These are phyloP conservation scores for Gloeopeniophorella convolvens DNA, from an alignment of 768 basidiomycete genomes.

Conservation along the genomic window DNA sequence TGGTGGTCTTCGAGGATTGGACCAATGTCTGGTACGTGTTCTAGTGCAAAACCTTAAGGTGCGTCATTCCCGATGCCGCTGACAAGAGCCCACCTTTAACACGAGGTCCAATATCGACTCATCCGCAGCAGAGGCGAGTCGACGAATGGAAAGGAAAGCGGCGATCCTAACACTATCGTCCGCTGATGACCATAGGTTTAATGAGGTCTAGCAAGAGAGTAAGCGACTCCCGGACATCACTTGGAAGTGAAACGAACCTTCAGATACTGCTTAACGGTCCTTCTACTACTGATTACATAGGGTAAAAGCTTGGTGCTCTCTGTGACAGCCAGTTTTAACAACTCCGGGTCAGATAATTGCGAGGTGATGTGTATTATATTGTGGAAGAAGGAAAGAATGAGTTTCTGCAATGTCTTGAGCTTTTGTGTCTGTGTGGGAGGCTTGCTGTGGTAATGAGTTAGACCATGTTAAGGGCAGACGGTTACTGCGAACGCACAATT, in stretches of 20 bases:
- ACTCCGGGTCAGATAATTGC: slow-evolving; percentile 63
- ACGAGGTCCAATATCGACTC: slow-evolving; percentile 77
- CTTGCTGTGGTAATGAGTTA: slow-evolving; percentile 48
- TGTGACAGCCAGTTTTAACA: slow-evolving; percentile 61
- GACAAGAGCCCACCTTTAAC: slow-evolving; percentile 57
- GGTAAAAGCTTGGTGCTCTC: slow-evolving; percentile 90
- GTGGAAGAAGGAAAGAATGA: slow-evolving; percentile 85
- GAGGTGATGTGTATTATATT: slow-evolving; percentile 76
- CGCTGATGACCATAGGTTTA: slow-evolving; percentile 78
- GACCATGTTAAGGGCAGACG: background rate
- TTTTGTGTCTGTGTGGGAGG: slow-evolving; percentile 74
- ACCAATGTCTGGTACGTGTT: slow-evolving; percentile 86
- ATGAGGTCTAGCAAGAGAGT: slow-evolving; percentile 50
- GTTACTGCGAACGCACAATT: slow-evolving; percentile 54
- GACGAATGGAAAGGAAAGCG: slow-evolving; percentile 79
- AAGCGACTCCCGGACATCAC: background rate
- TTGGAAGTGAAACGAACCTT: slow-evolving; percentile 48
- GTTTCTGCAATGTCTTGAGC: slow-evolving; percentile 77
- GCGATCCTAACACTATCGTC: slow-evolving; percentile 79
- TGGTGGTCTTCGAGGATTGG: slow-evolving; percentile 80
- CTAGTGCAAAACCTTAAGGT: slow-evolving; percentile 33
- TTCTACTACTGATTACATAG: slow-evolving; percentile 78
- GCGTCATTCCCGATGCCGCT: background rate
- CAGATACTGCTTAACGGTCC: slow-evolving; percentile 78
- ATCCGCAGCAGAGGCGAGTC: slow-evolving; percentile 70